phyloP scores from a whole-genome alignment of 306 rosid genomes.

The Quercus berberidifolia region DNA sequence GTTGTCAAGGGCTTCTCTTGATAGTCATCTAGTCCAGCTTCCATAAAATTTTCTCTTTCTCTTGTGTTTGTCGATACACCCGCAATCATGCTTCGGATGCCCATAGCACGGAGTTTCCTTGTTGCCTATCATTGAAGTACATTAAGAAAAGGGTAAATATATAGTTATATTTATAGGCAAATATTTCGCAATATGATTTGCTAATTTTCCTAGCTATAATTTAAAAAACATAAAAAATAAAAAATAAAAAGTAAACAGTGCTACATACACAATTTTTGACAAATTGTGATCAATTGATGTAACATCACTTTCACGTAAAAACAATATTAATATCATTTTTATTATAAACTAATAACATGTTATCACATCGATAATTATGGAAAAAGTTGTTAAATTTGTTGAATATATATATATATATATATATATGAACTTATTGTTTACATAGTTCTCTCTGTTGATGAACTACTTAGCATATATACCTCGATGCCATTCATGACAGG shows the following conservation, averaged over 20 bases:
- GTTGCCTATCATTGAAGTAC: slow-evolving; percentile 52
- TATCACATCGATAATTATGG: too few relatives aligned
- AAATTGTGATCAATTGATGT: fast-evolving
- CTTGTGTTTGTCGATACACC: slow-evolving; percentile 55
- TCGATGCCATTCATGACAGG: slow-evolving; percentile 86
- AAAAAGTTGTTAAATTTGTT: too few relatives aligned
- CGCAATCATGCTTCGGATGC: slow-evolving; percentile 57
- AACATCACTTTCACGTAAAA: too few relatives aligned
- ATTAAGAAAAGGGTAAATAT: neutral
- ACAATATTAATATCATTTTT: too few relatives aligned
- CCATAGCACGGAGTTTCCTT: slow-evolving; percentile 63
- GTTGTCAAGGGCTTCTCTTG: slow-evolving; percentile 66
- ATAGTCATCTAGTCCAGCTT: slow-evolving; percentile 70
- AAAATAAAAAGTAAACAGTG: too few relatives aligned
- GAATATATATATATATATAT: too few relatives aligned
- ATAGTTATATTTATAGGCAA: neutral
- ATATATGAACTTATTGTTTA: too few relatives aligned
- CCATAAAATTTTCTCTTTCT: slow-evolving; percentile 41
- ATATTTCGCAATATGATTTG: too few relatives aligned
- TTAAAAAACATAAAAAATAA: too few relatives aligned
- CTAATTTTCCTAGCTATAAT: too few relatives aligned
- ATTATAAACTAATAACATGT: too few relatives aligned
- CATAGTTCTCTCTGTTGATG: neutral
- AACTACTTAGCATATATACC: slow-evolving; percentile 22
- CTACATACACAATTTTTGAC: too few relatives aligned